Base-by-base conservation (phyloP, 805 yeast species). In the Kluyveromyces lactis region DNA sequence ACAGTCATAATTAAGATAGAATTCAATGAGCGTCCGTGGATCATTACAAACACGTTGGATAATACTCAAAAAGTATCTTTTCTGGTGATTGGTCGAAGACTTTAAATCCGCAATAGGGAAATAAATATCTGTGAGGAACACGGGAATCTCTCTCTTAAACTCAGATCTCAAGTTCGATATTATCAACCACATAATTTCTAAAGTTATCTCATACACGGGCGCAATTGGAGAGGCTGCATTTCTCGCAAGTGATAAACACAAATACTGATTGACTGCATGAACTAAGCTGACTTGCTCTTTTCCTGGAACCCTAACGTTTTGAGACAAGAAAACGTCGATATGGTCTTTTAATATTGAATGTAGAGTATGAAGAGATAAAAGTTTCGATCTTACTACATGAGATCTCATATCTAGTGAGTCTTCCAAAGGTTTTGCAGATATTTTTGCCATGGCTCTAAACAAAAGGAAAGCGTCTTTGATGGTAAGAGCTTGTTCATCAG, bases 1-100 rank as follows among this genome's bases (percentile, higher is more conserved):
- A 67, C 99, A 92, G 61, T 92, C 99, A 60, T 92, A 94, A 62
- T 92, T 92, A 53, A 92, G 71, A 56, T 90, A 92, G 43, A 92
- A 77, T 63, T 92, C 99, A 42, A 94, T 86, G 45, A 94, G 66
- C 15, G 94, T 81, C 45, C 95, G 73, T 32, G 97, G 95, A 62
- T 90, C 95, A 47, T 78, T 77, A 56, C 95, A 82, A 28, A 92
- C 63, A 48, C 95, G 72, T 51, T 84, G 83, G 18, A 94, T 71
- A n/a, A 90, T 72, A 10, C 81, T 74, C 44, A 94, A 67, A 47
- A 90, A 74, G 53, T 87, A 90, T 56, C 94, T 73, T 58, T 90
- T 87, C 63, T 94, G 98, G 59, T 90, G 97, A 8, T 89, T 66
- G 0, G 96, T 86, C 1, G 97, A 84, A 2, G 95, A 79, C 54